These are phyloP conservation scores for Beauveria medogensis DNA, from an alignment of 2,329 filamentous ascomycete species.

Conservation along the genomic window DNA sequence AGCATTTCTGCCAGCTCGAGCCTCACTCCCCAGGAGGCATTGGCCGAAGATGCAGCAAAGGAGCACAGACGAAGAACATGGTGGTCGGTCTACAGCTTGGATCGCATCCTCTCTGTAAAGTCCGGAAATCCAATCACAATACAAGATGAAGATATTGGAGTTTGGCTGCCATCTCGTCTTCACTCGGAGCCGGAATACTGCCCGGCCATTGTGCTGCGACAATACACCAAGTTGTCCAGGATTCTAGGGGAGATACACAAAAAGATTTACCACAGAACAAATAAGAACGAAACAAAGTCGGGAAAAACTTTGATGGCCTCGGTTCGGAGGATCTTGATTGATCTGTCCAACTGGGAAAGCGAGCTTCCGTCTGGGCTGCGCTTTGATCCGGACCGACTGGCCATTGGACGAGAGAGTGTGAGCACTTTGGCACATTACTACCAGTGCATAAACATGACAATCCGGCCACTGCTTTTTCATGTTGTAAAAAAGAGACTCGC, in stretches of 20 bases:
- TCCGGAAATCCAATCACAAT: conserved; percentile 47
- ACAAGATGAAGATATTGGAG: conserved; percentile 45
- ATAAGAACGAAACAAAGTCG: conserved; percentile 27
- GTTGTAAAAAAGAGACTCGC: conserved; percentile 41
- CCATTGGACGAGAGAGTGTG: conserved; percentile 40
- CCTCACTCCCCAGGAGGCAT: conserved; percentile 15
- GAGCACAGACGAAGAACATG: conserved; percentile 45
- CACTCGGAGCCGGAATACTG: conserved; percentile 31
- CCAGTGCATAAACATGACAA: conserved; percentile 51
- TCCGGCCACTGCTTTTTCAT: conserved; percentile 44
- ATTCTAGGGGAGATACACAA: conserved; percentile 40
- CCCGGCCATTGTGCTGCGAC: conserved; percentile 38
- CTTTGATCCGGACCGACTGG: conserved; percentile 37
- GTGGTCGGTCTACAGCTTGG: conserved; percentile 50
- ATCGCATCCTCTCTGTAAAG: conserved; percentile 44
- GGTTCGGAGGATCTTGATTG: conserved; percentile 41
- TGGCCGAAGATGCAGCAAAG: conserved; percentile 30
- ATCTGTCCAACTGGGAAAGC: conserved; percentile 41
- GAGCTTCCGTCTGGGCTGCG: conserved; percentile 38
- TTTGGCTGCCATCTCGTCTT: conserved; percentile 27
- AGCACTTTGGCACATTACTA: conserved; percentile 48
- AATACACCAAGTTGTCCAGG: conserved; percentile 45
- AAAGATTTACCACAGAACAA: conserved; percentile 40
- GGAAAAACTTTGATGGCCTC: conserved; percentile 39
- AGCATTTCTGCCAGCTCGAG: neutral